These are phyloP conservation scores for Pseudovirgaria hyperparasitica DNA, from an alignment of 2,329 filamentous ascomycete species.

Conservation along the genomic window DNA sequence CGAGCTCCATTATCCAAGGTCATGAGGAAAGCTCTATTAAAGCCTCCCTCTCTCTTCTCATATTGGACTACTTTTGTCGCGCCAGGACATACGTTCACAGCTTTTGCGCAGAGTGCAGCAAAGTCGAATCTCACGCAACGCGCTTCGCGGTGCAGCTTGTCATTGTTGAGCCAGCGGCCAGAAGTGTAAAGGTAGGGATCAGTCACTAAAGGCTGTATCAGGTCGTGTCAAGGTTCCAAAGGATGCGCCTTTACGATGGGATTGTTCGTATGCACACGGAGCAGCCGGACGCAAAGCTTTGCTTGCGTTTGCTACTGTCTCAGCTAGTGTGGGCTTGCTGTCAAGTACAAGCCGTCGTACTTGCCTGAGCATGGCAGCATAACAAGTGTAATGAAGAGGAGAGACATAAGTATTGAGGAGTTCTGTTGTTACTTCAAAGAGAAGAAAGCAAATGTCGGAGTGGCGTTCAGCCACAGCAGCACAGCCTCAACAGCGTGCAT, in stretches of 20 bases:
- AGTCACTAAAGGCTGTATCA: slow-evolving; percentile 2
- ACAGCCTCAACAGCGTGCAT: too few relatives aligned
- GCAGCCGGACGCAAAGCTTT: too few relatives aligned
- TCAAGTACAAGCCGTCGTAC: too few relatives aligned
- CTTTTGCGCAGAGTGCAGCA: slow-evolving; percentile 22
- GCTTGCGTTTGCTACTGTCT: too few relatives aligned
- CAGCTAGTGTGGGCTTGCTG: too few relatives aligned
- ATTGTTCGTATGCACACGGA: slow-evolving; percentile 31
- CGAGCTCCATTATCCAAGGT: slow-evolving; percentile 23
- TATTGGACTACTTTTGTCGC: slow-evolving; percentile 21
- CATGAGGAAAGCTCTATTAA: slow-evolving; percentile 33
- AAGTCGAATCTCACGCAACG: slow-evolving; percentile 30
- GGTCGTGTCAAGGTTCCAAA: slow-evolving; percentile 7
- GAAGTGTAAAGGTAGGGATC: slow-evolving; percentile 15
- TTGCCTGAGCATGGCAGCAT: too few relatives aligned
- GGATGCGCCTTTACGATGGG: slow-evolving; percentile 7
- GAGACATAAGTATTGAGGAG: too few relatives aligned
- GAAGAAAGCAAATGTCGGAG: too few relatives aligned
- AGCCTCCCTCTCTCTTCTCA: slow-evolving; percentile 32
- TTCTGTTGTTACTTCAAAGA: too few relatives aligned
- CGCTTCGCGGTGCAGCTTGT: slow-evolving; percentile 21
- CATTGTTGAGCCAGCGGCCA: slow-evolving; percentile 22
- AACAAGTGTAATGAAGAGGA: too few relatives aligned
- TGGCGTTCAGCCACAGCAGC: too few relatives aligned
- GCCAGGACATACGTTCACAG: slow-evolving; percentile 23